phyloP scores from a whole-genome alignment of 768 basidiomycete genomes.

The Pholiota conissans region DNA sequence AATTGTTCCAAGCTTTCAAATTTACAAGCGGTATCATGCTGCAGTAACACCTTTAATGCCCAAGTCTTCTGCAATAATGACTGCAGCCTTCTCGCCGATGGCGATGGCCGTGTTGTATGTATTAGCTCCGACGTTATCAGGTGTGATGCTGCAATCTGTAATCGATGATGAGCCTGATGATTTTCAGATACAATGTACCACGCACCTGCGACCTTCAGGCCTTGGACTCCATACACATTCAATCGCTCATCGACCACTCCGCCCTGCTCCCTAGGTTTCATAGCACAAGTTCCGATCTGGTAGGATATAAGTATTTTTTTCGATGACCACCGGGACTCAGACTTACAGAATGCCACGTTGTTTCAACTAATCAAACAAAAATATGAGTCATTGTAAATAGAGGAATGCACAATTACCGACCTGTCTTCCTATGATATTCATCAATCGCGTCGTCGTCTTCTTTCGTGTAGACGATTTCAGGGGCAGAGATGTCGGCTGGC shows the following conservation, averaged over 20 bases:
- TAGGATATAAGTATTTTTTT: not conserved
- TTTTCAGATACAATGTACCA: not conserved
- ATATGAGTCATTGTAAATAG: not conserved
- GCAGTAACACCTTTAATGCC: constrained; percentile 21
- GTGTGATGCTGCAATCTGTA: constrained; percentile 39
- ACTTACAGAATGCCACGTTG: constrained; percentile 47
- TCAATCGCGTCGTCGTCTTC: constrained; percentile 46
- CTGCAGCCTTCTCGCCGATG: constrained; percentile 63
- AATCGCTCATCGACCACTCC: constrained; percentile 66
- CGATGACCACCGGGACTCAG: not conserved
- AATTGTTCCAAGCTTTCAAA: not conserved
- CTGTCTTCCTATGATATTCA: constrained; percentile 29
- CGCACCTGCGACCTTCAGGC: constrained; percentile 58
- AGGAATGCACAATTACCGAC: constrained; percentile 19
- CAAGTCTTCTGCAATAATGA: constrained; percentile 57
- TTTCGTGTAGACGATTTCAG: constrained; percentile 39
- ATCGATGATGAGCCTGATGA: not conserved
- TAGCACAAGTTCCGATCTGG: constrained; percentile 65
- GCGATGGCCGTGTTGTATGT: constrained; percentile 42
- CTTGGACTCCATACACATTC: constrained; percentile 60
- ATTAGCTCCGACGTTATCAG: constrained; percentile 40
- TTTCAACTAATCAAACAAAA: constrained; percentile 28
- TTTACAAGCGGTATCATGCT: not conserved
- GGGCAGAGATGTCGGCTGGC: constrained; percentile 33
- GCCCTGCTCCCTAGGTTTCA: constrained; percentile 57